Percentiles rank a stretch among this genome's conserved stretches.
These are phyloP conservation scores for Parastagonospora avenae DNA, from an alignment of 2,329 filamentous ascomycete genomes.

Conservation along the genomic window DNA sequence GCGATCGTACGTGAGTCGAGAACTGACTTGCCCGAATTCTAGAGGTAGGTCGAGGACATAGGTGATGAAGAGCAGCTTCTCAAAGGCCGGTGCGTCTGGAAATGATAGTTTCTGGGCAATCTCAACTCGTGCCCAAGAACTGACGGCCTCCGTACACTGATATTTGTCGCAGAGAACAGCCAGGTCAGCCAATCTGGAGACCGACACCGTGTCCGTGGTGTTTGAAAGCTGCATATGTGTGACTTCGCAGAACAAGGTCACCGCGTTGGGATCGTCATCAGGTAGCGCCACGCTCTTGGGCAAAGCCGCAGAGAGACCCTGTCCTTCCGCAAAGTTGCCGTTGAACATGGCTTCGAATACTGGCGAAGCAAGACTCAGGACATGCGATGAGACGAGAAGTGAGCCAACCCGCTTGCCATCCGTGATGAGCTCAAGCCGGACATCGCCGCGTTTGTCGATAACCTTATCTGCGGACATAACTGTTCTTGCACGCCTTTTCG, in stretches of 20 bases:
- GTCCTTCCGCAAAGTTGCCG: conserved; percentile 7
- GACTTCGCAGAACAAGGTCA: conserved; percentile 14
- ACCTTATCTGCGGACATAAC: neutral
- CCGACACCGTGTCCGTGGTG: conserved; percentile 8
- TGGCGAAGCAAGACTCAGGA: conserved; percentile 7
- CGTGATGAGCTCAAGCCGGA: conserved; percentile 8
- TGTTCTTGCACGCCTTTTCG: too few relatives aligned
- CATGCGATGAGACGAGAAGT: conserved; percentile 11
- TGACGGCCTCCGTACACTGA: conserved; percentile 18
- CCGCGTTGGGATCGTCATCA: conserved; percentile 9
- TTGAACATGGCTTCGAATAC: conserved; percentile 16
- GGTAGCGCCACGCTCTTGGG: conserved; percentile 11
- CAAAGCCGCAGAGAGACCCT: conserved; percentile 1
- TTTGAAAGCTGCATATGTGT: conserved; percentile 5
- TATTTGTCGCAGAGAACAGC: conserved; percentile 34
- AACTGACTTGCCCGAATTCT: conserved; percentile 6
- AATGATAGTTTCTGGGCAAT: neutral
- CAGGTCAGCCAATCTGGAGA: conserved; percentile 17
- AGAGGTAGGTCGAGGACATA: conserved; percentile 13
- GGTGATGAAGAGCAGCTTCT: conserved; percentile 2
- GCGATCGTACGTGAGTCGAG: too few relatives aligned
- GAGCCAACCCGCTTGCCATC: neutral
- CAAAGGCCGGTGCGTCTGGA: too few relatives aligned
- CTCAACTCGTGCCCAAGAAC: conserved; percentile 16
- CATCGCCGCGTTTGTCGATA: conserved; percentile 12